Evolutionary conservation across 805 yeast genomes (phyloP).

Genomic region (Lachancea sp.): DNA sequence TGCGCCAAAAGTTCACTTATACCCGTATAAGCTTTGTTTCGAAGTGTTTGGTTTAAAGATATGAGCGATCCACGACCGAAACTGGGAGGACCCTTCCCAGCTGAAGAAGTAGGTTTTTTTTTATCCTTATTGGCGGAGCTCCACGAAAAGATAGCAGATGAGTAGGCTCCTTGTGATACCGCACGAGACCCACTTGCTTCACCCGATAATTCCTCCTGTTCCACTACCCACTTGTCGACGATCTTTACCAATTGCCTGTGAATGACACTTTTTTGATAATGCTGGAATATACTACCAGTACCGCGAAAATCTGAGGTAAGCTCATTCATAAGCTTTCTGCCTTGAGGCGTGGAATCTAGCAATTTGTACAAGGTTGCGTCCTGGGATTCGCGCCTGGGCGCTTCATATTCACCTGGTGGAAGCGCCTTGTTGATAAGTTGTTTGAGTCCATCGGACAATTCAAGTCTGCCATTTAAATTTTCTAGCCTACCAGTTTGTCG

Average conservation of each 20-base stretch:
- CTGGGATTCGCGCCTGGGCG: not conserved
- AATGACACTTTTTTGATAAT: conserved; percentile 8
- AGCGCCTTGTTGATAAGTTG: conserved; percentile 6
- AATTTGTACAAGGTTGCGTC: conserved; percentile 14
- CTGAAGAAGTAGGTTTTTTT: conserved; percentile 3
- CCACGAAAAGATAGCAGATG: conserved; percentile 30
- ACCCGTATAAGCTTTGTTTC: conserved; percentile 10
- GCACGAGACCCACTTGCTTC: conserved; percentile 5
- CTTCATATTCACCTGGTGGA: conserved; percentile 1
- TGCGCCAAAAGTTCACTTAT: conserved; percentile 6
- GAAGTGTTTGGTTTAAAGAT: conserved; percentile 17
- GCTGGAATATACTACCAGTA: not conserved
- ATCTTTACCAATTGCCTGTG: conserved; percentile 9
- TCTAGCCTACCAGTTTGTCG: not conserved
- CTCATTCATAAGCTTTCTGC: conserved; percentile 23
- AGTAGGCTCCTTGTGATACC: conserved; percentile 17
- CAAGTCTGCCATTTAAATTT: not conserved
- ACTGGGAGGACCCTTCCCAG: not conserved
- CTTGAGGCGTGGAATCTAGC: conserved; percentile 21
- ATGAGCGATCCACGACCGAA: not conserved
- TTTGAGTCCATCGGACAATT: not conserved
- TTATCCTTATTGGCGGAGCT: conserved; percentile 17
- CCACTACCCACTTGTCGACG: conserved; percentile 21
- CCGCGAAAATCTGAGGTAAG: conserved; percentile 4
- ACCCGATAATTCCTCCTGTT: conserved; percentile 13